Evolutionary conservation across 2,329 filamentous ascomycete species (phyloP).

Genomic region (Scleromitrula shiraiana): DNA sequence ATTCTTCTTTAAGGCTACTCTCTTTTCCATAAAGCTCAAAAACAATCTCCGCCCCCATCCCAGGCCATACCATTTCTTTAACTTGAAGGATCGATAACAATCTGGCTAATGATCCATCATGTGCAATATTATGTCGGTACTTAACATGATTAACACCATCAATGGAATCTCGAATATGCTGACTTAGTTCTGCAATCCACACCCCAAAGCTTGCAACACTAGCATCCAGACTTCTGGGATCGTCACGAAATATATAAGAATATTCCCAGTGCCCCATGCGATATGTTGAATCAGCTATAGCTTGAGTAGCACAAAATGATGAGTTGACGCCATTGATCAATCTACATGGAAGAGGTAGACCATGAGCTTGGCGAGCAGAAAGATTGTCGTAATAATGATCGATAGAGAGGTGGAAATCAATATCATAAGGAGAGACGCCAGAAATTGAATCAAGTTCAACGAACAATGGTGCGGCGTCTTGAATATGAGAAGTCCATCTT

Average conservation of each 20-base stretch:
- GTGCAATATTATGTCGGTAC: constrained; percentile 72
- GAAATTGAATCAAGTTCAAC: constrained; percentile 57
- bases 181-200: constrained; percentile 63
- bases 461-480: constrained; percentile 47
- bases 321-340: constrained; percentile 38
- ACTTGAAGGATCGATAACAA: constrained; percentile 64
- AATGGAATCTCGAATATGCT: constrained; percentile 51
- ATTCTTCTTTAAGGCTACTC: constrained; percentile 23
- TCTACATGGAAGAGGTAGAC: constrained; percentile 63
- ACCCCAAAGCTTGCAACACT: constrained; percentile 59
- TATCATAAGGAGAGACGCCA: constrained; percentile 47
- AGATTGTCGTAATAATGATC: constrained; percentile 86
- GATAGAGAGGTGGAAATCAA: constrained; percentile 61
- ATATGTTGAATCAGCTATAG: constrained; percentile 61
- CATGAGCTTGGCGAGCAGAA: constrained; percentile 69
- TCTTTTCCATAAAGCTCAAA: constrained; percentile 60
- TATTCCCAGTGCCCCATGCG: constrained; percentile 76
- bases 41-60: constrained; percentile 72
- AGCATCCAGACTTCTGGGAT: constrained; percentile 51
- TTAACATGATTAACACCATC: constrained; percentile 35
- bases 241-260: constrained; percentile 66
- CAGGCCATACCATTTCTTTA: constrained; percentile 74
- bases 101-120: constrained; percentile 65
- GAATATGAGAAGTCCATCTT: constrained; percentile 58
- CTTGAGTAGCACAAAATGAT: constrained; percentile 52